These are phyloP conservation scores for Omphalea diandra DNA, from an alignment of 441 rosid species.

Conservation along the genomic window DNA sequence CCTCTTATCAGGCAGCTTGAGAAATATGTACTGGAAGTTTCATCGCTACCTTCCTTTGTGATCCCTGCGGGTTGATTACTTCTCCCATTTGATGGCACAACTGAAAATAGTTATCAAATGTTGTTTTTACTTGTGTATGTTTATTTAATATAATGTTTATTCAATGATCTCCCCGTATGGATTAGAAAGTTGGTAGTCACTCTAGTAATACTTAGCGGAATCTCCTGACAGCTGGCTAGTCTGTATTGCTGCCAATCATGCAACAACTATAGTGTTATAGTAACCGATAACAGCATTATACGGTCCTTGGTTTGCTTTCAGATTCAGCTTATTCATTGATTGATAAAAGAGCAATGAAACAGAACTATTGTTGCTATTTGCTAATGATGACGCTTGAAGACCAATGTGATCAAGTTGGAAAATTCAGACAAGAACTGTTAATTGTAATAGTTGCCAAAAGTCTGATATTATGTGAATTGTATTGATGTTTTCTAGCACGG, in stretches of 20 bases:
- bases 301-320: background rate
- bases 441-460: background rate
- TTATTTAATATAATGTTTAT: background rate
- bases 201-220: conserved; percentile 5
- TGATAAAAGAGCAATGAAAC: background rate
- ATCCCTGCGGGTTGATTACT: conserved; percentile 12
- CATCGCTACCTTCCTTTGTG: conserved; percentile 8
- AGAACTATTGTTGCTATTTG: background rate
- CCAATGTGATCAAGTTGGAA: conserved; percentile 1
- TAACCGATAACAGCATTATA: background rate
- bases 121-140: background rate
- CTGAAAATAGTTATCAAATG: background rate
- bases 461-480: no score
- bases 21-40: conserved; percentile 19
- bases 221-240: background rate
- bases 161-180: conserved; percentile 22
- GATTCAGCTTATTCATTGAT: conserved; percentile 5
- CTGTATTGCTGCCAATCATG: conserved; percentile 5
- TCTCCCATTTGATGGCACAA: conserved; percentile 17
- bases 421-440: background rate
- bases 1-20: conserved; percentile 2
- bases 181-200: conserved; percentile 24
- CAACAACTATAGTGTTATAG: conserved; percentile 10
- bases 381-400: background rate
- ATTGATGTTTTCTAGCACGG: no score